Evolutionary conservation across 495 filamentous ascomycete genomes (phyloP), one percentile per base, ranked within the genome.

Genomic region (Sporormia fimetaria): DNA sequence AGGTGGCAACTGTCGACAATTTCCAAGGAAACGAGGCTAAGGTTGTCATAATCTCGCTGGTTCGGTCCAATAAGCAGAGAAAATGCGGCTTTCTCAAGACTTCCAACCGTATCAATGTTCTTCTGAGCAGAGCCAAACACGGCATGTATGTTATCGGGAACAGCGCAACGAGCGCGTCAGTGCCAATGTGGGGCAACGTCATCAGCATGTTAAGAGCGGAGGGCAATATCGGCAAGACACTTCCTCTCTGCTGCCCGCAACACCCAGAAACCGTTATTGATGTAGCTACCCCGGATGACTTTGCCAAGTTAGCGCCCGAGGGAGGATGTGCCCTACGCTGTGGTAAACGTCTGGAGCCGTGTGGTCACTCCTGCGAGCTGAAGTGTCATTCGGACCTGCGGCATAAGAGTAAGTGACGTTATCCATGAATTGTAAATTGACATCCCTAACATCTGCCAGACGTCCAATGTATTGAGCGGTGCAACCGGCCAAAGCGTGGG

Each of bases 141-240:
- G 83, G 85, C 5, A 83, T 92, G 78, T 93, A 85, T 55, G 73
- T 93, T 35, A 76, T 90, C 32, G 83, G 85, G 9, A 86, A 87
- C 52, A 58, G 71, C 2, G 54, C 64, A 21, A 78, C 81, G 0
- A 76, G 67, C 11, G 44, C 27, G 1, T 52, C 61, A 25, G 67
- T 87, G 3, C 44, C 53, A 0, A 87, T 90, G 80, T 93, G 83
- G 83, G 60, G 52, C 1, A 40, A 80, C 3, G 73, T 90, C 5
- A 53, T 81, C 17, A 44, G 57, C 0, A 74, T 80, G 10, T 44
- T 88, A 2, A 47, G 40, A 18, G 15, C 49, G 0, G 58, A 59
- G 0, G 63, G 60, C 2, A 73, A 72, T 24, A 56, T 83, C 11
- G 79, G 81, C 0, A 44, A 52, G 7, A 49, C 23, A 7, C 49